These are phyloP conservation scores for Spergularia marina DNA, from an alignment of 148 eudicot genomes.

Conservation along the genomic window DNA sequence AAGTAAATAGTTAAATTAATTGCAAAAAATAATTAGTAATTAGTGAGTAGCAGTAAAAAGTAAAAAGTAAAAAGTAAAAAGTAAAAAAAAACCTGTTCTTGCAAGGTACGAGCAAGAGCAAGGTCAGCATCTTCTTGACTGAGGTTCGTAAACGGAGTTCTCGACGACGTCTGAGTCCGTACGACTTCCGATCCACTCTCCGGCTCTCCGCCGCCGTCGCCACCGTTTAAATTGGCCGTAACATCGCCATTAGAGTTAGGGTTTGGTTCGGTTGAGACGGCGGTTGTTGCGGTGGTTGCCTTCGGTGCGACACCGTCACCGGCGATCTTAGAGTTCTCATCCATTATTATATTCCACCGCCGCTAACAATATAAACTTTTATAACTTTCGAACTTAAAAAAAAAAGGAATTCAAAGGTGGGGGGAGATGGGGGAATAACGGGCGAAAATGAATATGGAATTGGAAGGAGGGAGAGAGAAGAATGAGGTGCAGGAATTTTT, in stretches of 20 bases:
- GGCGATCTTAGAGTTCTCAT: conserved; percentile 40
- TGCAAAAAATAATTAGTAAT: background rate
- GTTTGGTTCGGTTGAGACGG: conserved; percentile 6
- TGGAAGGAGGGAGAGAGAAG: background rate
- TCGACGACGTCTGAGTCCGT: conserved; percentile 24
- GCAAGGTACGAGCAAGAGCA: conserved; percentile 93
- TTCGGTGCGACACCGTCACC: conserved; percentile 32
- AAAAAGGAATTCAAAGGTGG: background rate
- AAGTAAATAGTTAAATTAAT: too few species aligned
- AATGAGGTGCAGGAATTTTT: background rate
- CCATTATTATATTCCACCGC: conserved; percentile 26
- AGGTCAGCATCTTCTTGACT: conserved; percentile 96
- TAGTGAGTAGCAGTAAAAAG: background rate
- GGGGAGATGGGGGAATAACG: background rate
- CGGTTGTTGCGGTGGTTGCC: conserved; percentile 17
- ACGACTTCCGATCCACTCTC: conserved; percentile 13
- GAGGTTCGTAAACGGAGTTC: conserved; percentile 83
- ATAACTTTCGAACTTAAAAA: background rate
- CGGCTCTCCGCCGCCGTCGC: conserved; percentile 11
- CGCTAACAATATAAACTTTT: background rate
- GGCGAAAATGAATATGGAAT: background rate
- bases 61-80: background rate
- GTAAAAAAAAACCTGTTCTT: conserved; percentile 73
- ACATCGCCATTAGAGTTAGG: background rate
- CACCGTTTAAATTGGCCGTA: conserved; percentile 13